A percentile compares a stretch with the other conserved stretches of the same genome.
phyloP scores from a whole-genome alignment of 139 green algal species.

The Chlorella sp. region DNA sequence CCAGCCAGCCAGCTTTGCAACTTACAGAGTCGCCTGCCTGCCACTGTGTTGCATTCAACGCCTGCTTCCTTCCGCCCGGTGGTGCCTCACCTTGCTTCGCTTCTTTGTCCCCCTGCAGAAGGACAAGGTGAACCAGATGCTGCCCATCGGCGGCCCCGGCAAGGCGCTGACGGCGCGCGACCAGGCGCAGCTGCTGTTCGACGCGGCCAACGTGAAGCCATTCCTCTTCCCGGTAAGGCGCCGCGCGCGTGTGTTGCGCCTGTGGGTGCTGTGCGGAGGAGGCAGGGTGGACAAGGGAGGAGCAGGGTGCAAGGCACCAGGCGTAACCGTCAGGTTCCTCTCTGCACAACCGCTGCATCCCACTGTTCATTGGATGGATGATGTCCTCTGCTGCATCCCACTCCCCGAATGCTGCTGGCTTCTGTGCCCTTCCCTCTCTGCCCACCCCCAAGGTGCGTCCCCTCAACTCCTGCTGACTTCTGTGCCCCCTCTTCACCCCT shows the following conservation, averaged over 20 bases:
- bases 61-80: too few relatives aligned
- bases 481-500: not conserved
- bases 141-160: slow-evolving; percentile 96
- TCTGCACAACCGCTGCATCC: not conserved
- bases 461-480: too few relatives aligned
- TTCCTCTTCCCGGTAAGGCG: slow-evolving; percentile 78
- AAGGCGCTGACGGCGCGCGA: slow-evolving; percentile 86
- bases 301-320: not conserved
- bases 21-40: too few relatives aligned
- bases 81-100: not conserved
- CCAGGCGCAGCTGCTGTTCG: slow-evolving; percentile 95
- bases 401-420: too few relatives aligned
- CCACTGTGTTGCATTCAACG: not conserved
- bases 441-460: too few relatives aligned
- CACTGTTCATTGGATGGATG: not conserved
- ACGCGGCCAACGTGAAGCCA: slow-evolving; percentile 78
- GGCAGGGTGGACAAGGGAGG: not conserved
- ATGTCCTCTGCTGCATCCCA: not conserved
- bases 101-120: not conserved
- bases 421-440: not conserved
- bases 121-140: slow-evolving; percentile 74
- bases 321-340: not conserved
- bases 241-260: not conserved
- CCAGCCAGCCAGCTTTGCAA: too few relatives aligned
- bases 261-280: not conserved